These are phyloP conservation scores for Starmerella stellata DNA, from an alignment of 805 yeast genomes.

Conservation along the genomic window DNA sequence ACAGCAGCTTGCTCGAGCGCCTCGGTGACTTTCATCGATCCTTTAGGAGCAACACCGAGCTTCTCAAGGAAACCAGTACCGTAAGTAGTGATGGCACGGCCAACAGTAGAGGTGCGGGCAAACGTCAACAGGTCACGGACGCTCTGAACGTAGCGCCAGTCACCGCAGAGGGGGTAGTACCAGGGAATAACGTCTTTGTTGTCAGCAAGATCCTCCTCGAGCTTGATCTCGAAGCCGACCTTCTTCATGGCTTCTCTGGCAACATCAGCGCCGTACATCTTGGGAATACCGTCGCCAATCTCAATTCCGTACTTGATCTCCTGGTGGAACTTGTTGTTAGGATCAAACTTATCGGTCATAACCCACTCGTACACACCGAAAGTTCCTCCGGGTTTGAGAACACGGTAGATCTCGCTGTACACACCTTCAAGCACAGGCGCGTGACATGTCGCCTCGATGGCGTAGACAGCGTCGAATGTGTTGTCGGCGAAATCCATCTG, in stretches of 20 bases:
- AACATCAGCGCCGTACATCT: constrained; percentile 72
- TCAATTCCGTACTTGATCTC: constrained; percentile 93
- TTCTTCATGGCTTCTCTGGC: constrained; percentile 71
- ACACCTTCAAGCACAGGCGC: constrained; percentile 95
- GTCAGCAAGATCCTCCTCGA: constrained; percentile 68
- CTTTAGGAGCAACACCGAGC: constrained; percentile 80
- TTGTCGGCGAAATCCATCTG: constrained; percentile 89
- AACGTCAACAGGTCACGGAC: constrained; percentile 62
- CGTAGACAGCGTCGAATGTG: constrained; percentile 89
- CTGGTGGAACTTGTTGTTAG: constrained; percentile 71
- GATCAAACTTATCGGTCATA: constrained; percentile 87
- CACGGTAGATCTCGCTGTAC: constrained; percentile 82
- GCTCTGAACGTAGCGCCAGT: constrained; percentile 70
- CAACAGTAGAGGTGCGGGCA: constrained; percentile 71
- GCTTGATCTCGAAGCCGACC: constrained; percentile 72
- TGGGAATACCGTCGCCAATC: constrained; percentile 97
- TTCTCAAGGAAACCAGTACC: constrained; percentile 68
- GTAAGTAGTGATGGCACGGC: constrained; percentile 71
- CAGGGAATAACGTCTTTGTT: constrained; percentile 74
- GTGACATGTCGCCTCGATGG: constrained; percentile 96
- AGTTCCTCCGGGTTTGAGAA: constrained; percentile 90
- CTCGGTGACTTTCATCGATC: constrained; percentile 69
- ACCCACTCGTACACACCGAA: constrained; percentile 99
- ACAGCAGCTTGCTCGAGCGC: constrained; percentile 96
- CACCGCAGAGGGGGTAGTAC: constrained; percentile 94